Evolutionary conservation across 768 basidiomycete genomes (phyloP), one percentile per base, ranked within the genome.

Genomic region (Naganishia onofrii): DNA sequence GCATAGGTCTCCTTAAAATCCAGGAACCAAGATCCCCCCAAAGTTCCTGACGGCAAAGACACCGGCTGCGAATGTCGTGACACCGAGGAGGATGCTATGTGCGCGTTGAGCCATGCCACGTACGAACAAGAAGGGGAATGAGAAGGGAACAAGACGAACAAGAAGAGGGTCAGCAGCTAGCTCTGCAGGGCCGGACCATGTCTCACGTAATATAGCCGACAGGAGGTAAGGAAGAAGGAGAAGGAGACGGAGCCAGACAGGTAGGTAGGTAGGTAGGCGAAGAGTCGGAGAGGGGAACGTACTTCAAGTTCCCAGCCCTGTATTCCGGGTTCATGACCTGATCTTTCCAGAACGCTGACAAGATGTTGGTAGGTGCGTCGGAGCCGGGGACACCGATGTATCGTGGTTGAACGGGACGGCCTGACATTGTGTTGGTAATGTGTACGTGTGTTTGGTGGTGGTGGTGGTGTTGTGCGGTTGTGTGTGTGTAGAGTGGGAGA

Each of bases 71-170:
- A 70, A 70, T 3, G 64, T 65, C 7, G 70, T 65, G 8, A 70
- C 70, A 19, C 70, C 70, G 65, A 70, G 64, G 38, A 65, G 63
- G 46, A 70, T 70, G 70, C 70, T 70, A 56, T 21, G 6, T n/a
- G 34, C 34, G 34, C 34, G 34, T 12, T 4, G 34, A 12, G 34
- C n/a, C n/a, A n/a, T n/a, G n/a, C n/a, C n/a, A n/a, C n/a, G n/a
- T n/a, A n/a, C n/a, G n/a, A n/a, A 21, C 36, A 12, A 12, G 36
- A 36, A 5, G 12, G 36, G 19, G 36, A 26, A 38, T 44, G 23
- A 29, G 17, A 28, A 44, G n/a, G n/a, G n/a, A n/a, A n/a, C n/a
- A n/a, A n/a, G n/a, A n/a, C n/a, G n/a, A n/a, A 23, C 42, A 17
- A 17, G 42, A 15, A 2, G 15, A 15, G 21, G 42, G 26, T 55